Percentiles rank a stretch among this genome's conserved stretches.
Evolutionary conservation across 805 yeast genomes (phyloP).

Genomic region (Blastobotrys mokoenaii): DNA sequence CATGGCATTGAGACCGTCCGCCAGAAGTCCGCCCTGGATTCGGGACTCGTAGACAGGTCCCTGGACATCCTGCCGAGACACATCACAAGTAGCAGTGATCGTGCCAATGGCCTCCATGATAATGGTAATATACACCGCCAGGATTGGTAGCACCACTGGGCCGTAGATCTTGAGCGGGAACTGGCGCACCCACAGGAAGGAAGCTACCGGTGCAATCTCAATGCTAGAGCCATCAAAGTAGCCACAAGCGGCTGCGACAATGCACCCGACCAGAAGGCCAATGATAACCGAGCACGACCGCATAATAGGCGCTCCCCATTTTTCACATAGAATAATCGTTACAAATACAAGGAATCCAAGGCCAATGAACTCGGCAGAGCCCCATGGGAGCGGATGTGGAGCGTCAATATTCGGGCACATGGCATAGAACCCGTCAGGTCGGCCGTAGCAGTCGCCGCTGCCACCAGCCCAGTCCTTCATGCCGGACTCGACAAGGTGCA

Average conservation of each 20-base stretch:
- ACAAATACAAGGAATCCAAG: constrained; percentile 76
- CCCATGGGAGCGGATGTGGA: constrained; percentile 61
- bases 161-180: constrained; percentile 71
- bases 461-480: constrained; percentile 88
- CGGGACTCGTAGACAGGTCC: constrained; percentile 76
- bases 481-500: constrained; percentile 59
- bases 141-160: constrained; percentile 76
- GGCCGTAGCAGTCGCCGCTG: constrained; percentile 36
- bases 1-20: constrained; percentile 78
- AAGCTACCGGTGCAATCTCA: constrained; percentile 67
- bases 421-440: constrained; percentile 35
- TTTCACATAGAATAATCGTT: constrained; percentile 67
- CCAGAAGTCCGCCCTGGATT: constrained; percentile 86
- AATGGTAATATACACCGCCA: constrained; percentile 72
- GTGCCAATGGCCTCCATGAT: constrained; percentile 96
- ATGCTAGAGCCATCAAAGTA: constrained; percentile 57
- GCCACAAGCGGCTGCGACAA: constrained; percentile 85
- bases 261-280: constrained; percentile 81
- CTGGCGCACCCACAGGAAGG: constrained; percentile 83
- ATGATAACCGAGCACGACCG: constrained; percentile 86
- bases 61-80: constrained; percentile 74
- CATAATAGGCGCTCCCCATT: constrained; percentile 91
- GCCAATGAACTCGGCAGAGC: constrained; percentile 80
- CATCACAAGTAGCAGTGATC: constrained; percentile 89
- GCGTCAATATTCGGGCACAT: constrained; percentile 44